Conservation (phyloP, 2,329 filamentous ascomycete genomes). For the Clonostachys solani region DNA sequence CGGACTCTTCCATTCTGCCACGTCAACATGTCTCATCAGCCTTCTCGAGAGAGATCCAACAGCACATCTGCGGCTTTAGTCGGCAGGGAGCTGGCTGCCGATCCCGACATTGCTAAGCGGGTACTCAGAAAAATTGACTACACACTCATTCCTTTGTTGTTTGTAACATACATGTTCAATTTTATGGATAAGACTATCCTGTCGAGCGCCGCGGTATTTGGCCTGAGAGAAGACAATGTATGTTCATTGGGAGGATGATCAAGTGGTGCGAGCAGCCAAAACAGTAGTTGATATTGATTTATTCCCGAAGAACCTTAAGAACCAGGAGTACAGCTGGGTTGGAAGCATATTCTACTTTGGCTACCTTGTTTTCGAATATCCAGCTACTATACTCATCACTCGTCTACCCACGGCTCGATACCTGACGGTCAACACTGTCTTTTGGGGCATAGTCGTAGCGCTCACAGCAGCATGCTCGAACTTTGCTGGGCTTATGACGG, state of each 20-base stretch:
- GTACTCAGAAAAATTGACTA: constrained; percentile 53
- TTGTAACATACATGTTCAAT: constrained; percentile 53
- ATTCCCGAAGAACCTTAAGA: constrained; percentile 9
- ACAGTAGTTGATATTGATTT: neutral
- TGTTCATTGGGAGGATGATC: neutral
- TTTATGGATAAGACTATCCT: constrained; percentile 59
- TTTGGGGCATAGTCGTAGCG: constrained; percentile 44
- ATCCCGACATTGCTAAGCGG: constrained; percentile 14
- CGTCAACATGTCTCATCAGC: too few species aligned
- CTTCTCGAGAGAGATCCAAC: too few species aligned
- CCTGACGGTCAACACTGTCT: constrained; percentile 38
- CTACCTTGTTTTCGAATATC: constrained; percentile 46
- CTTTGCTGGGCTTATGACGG: constrained; percentile 42
- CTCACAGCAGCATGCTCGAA: constrained; percentile 38
- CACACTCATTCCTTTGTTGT: constrained; percentile 49
- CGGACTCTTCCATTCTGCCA: too few species aligned
- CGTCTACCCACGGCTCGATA: constrained; percentile 42
- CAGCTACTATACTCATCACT: constrained; percentile 41
- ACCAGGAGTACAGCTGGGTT: constrained; percentile 62
- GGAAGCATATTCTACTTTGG: constrained; percentile 32
- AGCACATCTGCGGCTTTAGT: too few species aligned
- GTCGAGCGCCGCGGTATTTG: constrained; percentile 52
- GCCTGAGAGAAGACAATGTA: constrained; percentile 41
- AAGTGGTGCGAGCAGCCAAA: too few species aligned
- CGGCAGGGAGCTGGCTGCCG: neutral